These are phyloP conservation scores for Lepidium africanum DNA, from an alignment of 345 rosid genomes.

Conservation along the genomic window DNA sequence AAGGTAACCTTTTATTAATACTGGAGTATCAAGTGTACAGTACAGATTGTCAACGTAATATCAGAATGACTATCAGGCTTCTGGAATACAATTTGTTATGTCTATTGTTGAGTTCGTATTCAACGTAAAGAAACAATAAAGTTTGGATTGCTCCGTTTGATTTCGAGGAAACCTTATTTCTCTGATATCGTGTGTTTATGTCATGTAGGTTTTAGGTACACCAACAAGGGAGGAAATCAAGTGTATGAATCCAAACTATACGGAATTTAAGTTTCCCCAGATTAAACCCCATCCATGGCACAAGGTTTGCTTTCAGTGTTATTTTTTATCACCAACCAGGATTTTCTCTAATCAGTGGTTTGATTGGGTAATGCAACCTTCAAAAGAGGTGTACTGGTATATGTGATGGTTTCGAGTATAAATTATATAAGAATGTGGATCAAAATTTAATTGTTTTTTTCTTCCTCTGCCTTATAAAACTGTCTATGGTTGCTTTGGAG, in stretches of 20 bases:
- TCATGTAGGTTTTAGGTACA: conserved; percentile 73
- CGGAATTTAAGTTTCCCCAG: conserved; percentile 87
- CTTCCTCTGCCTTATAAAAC: not conserved
- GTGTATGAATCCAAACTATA: conserved; percentile 95
- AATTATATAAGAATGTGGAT: not conserved
- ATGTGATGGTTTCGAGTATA: conserved; percentile 1
- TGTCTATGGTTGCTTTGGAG: not conserved
- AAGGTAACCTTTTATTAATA: conserved; percentile 42
- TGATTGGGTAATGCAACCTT: not conserved
- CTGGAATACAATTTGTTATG: not conserved
- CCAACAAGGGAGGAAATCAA: conserved; percentile 96
- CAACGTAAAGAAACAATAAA: not conserved
- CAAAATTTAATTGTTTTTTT: not conserved
- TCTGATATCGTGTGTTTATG: conserved; percentile 3
- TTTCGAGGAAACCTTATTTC: not conserved
- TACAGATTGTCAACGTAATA: not conserved
- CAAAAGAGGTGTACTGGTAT: not conserved
- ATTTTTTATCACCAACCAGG: not conserved
- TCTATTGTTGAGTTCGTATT: not conserved
- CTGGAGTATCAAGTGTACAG: not conserved
- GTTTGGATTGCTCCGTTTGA: conserved; percentile 12
- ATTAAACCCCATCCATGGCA: conserved; percentile 98
- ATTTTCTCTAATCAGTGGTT: not conserved
- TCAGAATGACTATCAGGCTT: not conserved
- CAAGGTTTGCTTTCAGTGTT: conserved; percentile 42